Conservation (phyloP, 768 basidiomycete species). For the Pleurotus cornucopiae region DNA sequence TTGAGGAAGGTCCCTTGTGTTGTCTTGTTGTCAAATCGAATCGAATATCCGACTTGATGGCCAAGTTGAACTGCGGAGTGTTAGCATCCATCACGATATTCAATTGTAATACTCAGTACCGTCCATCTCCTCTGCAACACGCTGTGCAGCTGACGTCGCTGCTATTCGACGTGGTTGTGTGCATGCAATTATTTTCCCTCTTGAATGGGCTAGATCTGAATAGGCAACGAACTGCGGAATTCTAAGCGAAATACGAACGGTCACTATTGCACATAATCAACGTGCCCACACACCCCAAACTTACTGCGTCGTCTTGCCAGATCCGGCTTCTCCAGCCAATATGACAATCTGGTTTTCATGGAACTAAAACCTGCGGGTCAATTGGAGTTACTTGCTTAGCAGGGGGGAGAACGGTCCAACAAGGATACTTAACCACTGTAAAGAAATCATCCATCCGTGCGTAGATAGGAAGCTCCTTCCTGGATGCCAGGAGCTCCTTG, state of each 20-base stretch:
- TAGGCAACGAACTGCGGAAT: conserved; percentile 97
- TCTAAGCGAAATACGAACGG: conserved; percentile 33
- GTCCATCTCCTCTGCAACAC: conserved; percentile 99
- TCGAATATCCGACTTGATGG: conserved; percentile 94
- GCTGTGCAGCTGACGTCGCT: conserved; percentile 96
- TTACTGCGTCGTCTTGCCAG: conserved; percentile 94
- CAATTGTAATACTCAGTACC: conserved; percentile 35
- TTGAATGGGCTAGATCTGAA: conserved; percentile 88
- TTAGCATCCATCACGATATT: background rate
- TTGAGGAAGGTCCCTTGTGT: conserved; percentile 88
- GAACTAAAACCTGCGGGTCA: conserved; percentile 40
- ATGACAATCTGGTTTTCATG: conserved; percentile 79
- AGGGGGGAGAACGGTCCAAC: background rate
- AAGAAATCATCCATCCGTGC: conserved; percentile 92
- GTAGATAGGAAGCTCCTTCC: conserved; percentile 90
- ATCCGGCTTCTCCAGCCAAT: conserved; percentile 92
- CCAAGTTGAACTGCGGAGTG: conserved; percentile 74
- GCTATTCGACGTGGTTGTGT: conserved; percentile 96
- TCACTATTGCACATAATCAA: background rate
- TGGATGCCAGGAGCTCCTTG: conserved; percentile 76
- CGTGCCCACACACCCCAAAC: conserved; percentile 21
- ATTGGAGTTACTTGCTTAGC: too few relatives aligned
- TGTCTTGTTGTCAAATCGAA: conserved; percentile 98
- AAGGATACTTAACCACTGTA: conserved; percentile 55
- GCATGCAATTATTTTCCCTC: conserved; percentile 89